Evolutionary conservation across 345 rosid genomes (phyloP).

Genomic region (Citropsis articulata): DNA sequence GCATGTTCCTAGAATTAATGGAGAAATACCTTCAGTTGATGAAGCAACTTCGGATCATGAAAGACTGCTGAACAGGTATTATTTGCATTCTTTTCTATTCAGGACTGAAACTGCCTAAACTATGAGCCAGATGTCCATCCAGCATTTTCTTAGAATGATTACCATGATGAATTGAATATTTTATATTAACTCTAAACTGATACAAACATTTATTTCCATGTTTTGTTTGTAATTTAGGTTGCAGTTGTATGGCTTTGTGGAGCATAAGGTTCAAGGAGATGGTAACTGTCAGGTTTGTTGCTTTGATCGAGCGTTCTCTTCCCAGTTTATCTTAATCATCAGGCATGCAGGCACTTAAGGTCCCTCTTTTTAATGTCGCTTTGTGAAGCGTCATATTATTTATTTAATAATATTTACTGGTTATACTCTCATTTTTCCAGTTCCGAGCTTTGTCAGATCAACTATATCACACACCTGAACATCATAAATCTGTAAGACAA

Average conservation of each 20-base stretch:
- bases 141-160: conserved; percentile 1
- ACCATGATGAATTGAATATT: neutral
- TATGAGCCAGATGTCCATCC: neutral
- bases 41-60: conserved; percentile 96
- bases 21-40: conserved; percentile 89
- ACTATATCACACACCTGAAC: conserved; percentile 53
- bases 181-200: neutral
- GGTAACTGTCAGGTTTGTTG: conserved; percentile 74
- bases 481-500: conserved; percentile 56
- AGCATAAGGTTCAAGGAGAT: conserved; percentile 74
- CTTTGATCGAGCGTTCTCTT: neutral
- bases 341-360: neutral
- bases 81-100: neutral
- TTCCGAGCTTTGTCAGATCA: conserved; percentile 83
- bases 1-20: conserved; percentile 93
- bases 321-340: neutral
- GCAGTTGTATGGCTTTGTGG: conserved; percentile 49
- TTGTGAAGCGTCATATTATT: neutral
- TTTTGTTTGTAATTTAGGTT: conserved; percentile 32
- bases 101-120: conserved; percentile 3
- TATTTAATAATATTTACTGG: neutral
- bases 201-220: neutral
- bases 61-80: conserved; percentile 73
- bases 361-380: neutral
- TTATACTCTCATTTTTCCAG: conserved; percentile 32